Percentiles rank a stretch among this genome's conserved stretches.
These are phyloP conservation scores for Pharnaceum exiguum DNA, from an alignment of 148 eudicot genomes.

Conservation along the genomic window DNA sequence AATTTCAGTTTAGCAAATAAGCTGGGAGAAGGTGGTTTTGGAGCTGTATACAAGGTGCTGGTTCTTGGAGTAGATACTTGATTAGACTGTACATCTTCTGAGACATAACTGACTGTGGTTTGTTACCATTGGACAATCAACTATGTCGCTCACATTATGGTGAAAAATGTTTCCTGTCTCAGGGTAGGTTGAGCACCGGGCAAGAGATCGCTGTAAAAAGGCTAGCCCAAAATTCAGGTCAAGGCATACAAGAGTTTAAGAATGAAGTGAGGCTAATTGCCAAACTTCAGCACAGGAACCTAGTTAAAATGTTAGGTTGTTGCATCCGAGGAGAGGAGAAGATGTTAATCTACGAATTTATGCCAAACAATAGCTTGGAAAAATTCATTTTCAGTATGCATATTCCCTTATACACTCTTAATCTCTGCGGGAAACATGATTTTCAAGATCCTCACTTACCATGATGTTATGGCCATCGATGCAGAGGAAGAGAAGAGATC, in stretches of 20 bases:
- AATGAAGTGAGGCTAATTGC: constrained; percentile 55
- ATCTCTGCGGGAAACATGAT: background rate
- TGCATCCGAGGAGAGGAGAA: constrained; percentile 43
- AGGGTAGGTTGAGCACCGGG: constrained; percentile 38
- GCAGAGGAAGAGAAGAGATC: constrained; percentile 34
- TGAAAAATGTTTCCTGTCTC: background rate
- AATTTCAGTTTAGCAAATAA: constrained; percentile 24
- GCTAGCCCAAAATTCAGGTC: constrained; percentile 44
- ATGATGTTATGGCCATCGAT: background rate
- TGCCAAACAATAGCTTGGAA: constrained; percentile 62
- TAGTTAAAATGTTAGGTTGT: constrained; percentile 50
- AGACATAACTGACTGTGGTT: background rate
- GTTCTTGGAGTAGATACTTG: background rate
- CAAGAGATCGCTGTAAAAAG: constrained; percentile 55
- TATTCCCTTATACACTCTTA: background rate
- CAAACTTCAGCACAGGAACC: constrained; percentile 57
- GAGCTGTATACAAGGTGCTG: constrained; percentile 29
- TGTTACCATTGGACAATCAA: too few species aligned
- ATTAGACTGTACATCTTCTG: background rate
- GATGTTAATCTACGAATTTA: constrained; percentile 51
- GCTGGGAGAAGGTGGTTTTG: constrained; percentile 38
- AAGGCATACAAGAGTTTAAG: constrained; percentile 55
- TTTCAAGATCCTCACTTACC: background rate
- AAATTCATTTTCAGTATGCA: constrained; percentile 42
- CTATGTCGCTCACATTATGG: too few species aligned